phyloP scores from a whole-genome alignment of 1,284 basidiomycete genomes.

The Cryptococcus hybrid region DNA sequence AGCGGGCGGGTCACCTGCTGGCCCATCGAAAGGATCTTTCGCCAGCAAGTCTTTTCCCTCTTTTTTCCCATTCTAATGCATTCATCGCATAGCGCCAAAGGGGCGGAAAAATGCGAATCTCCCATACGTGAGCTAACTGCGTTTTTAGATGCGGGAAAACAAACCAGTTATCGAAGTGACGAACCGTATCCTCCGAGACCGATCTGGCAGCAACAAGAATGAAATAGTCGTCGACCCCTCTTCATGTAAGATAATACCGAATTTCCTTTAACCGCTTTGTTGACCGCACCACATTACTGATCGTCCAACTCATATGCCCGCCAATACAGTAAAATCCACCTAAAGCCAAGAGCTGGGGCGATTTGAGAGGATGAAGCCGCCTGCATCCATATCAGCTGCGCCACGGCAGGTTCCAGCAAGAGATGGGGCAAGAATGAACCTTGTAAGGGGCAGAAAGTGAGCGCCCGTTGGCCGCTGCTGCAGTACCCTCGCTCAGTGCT shows the following conservation, averaged over 20 bases:
- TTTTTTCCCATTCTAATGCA: neutral
- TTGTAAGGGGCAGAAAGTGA: no score
- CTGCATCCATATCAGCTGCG: no score
- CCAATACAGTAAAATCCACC: slow-evolving; percentile 25
- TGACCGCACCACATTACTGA: neutral
- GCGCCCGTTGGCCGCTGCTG: no score
- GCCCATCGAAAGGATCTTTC: slow-evolving; percentile 39
- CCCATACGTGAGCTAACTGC: no score
- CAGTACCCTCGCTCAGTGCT: no score
- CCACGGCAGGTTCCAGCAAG: no score
- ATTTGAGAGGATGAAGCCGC: neutral
- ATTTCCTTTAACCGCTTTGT: neutral
- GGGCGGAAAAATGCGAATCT: no score
- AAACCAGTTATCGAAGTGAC: slow-evolving; percentile 37
- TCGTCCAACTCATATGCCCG: neutral
- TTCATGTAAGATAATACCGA: slow-evolving; percentile 26
- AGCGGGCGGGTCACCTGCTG: slow-evolving; percentile 35
- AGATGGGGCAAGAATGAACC: no score
- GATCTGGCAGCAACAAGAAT: slow-evolving; percentile 2
- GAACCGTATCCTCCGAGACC: slow-evolving; percentile 15
- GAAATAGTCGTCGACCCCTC: slow-evolving; percentile 19
- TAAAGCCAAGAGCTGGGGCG: slow-evolving; percentile 25
- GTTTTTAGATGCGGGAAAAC: slow-evolving; percentile 26
- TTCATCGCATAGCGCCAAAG: neutral
- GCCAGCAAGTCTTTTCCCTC: slow-evolving; percentile 27